A percentile compares a stretch with the other conserved stretches of the same genome.
Conservation (phyloP, 805 yeast species). For the Metschnikowia henanensis region DNA sequence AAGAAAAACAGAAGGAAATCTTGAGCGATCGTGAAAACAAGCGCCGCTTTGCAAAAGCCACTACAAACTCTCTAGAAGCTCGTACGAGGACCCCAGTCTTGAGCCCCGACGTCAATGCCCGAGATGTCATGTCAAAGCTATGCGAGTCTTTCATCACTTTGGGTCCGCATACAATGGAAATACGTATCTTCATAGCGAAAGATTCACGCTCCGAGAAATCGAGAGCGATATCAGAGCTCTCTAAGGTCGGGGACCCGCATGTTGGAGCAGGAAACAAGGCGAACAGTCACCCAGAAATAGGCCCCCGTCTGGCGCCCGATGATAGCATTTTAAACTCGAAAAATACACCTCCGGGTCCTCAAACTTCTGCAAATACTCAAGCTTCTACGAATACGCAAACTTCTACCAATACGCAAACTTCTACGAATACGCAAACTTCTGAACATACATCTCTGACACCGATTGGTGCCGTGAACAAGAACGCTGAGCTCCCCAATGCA, state of each 20-base stretch:
- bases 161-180: constrained; percentile 84
- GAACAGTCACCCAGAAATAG: constrained; percentile 20
- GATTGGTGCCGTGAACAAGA: too few relatives aligned
- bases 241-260: constrained; percentile 9
- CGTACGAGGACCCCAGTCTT: constrained; percentile 33
- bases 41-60: constrained; percentile 21
- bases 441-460: too few relatives aligned
- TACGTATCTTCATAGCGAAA: constrained; percentile 75
- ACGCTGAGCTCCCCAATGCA: too few relatives aligned
- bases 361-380: too few relatives aligned
- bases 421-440: too few relatives aligned
- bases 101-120: constrained; percentile 48
- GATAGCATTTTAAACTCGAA: neutral
- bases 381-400: too few relatives aligned
- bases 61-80: constrained; percentile 19
- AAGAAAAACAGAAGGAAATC: constrained; percentile 23
- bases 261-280: neutral
- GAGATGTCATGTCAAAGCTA: constrained; percentile 87
- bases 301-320: neutral
- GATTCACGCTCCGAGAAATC: constrained; percentile 67
- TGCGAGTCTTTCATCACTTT: constrained; percentile 70
- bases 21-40: constrained; percentile 16
- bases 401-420: too few relatives aligned
- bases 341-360: constrained; percentile 23
- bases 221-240: constrained; percentile 29